Evolutionary conservation across 192 early-diverging fungal species (phyloP), one percentile per base, ranked within the genome.

Genomic region (Backusella australiensis): DNA sequence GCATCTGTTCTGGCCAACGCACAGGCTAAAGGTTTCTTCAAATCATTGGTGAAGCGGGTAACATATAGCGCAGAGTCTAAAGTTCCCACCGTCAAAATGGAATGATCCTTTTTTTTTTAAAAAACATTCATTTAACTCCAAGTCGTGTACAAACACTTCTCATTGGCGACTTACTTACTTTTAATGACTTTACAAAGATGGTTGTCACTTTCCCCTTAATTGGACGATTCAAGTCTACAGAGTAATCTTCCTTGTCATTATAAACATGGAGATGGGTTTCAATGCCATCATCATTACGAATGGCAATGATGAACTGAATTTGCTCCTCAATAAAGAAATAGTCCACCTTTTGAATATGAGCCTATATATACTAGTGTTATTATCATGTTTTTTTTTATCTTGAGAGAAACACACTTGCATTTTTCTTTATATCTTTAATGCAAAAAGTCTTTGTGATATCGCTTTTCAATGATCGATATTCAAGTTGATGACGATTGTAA

Each of bases 351-450:
- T 68, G 67, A 19, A 68, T 35, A 35, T 19, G 32, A 34, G 34
- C 32, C 66, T 67, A 96, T 21, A 21, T 53, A 53, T 19, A 52
- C 21, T 4, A 39, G 38, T 39, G 38, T 39, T 39, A 39, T 53
- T 32, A 32, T 32, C 32, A 32, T 32, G 32, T 7, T 7, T 53
- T 5, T 6, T 52, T 0, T 5, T 53, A 2, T 53, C 7, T 53
- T 17, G 19, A 53, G 49, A 19, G n/a, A 17, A 53, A 53, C 0
- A 1, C 2, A 53, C 49, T 53, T 53, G 49, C 49, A 53, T 53
- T 53, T 17, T 53, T 53, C n/a, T 5, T 53, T 53, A 53, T 53
- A 6, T 53, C 6, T n/a, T 53, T 53, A n/a, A 53, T 53, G 17
- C 49, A n/a, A n/a, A 53, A 53, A 6, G 49, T 19, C 49, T 53